Conservation (phyloP, 169 alveolate genomes). For the Plasmodium berghei region DNA sequence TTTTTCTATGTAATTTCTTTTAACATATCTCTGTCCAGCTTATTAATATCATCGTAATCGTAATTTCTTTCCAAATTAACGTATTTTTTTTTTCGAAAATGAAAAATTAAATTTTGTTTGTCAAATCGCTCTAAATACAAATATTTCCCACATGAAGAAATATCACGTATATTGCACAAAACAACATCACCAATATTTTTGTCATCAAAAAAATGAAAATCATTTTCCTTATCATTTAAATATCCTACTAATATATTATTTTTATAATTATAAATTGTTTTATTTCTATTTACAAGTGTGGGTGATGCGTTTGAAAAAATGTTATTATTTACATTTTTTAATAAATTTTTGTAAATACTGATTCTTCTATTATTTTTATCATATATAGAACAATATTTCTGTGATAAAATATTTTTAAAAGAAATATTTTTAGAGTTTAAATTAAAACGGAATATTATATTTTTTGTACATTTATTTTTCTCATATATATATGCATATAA, state of each 20-base stretch:
- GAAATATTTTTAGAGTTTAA: conserved; percentile 45
- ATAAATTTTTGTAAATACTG: conserved; percentile 19
- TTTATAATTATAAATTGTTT: conserved; percentile 57
- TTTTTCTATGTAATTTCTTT: conserved; percentile 29
- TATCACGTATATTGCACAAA: conserved; percentile 48
- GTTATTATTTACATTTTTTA: conserved; percentile 23
- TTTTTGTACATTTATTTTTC: conserved; percentile 36
- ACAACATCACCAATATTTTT: conserved; percentile 68
- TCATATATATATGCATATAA: conserved; percentile 70
- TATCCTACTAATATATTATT: conserved; percentile 63
- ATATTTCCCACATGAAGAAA: conserved; percentile 70
- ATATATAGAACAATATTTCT: background rate
- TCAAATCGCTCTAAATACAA: conserved; percentile 57
- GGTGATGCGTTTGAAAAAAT: conserved; percentile 17
- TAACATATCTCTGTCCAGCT: conserved; percentile 16
- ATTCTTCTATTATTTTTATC: conserved; percentile 12
- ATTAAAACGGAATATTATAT: conserved; percentile 58
- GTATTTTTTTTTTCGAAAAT: conserved; percentile 63
- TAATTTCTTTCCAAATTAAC: conserved; percentile 54
- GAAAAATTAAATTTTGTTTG: conserved; percentile 41
- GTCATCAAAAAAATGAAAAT: conserved; percentile 64
- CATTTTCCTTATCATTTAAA: conserved; percentile 71
- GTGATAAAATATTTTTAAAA: conserved; percentile 44
- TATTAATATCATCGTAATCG: conserved; percentile 60
- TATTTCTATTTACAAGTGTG: conserved; percentile 12